Conservation (phyloP, 306 rosid species). For the Quercus rubra region DNA sequence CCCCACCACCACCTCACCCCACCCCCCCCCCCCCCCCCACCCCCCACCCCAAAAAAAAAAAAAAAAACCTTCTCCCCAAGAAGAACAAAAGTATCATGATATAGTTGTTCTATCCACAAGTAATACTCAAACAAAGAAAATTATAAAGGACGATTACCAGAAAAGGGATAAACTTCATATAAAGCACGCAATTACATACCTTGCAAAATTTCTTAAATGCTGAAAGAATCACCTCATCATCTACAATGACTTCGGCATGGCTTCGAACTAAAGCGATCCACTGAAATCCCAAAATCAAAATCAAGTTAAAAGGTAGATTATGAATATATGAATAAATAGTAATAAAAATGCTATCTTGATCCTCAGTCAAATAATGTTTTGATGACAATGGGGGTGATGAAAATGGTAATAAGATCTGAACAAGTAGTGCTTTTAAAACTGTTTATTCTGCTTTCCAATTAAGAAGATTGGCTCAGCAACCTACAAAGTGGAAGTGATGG, state of each 20-base stretch:
- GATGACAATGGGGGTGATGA: not conserved
- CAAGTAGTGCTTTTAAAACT: slow-evolving; percentile 2
- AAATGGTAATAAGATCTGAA: not conserved
- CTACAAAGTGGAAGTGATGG: not conserved
- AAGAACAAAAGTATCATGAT: not conserved
- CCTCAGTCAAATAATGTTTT: not conserved
- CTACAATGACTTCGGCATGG: slow-evolving; percentile 81
- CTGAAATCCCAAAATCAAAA: slow-evolving; percentile 53
- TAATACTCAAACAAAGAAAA: not conserved
- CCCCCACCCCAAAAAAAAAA: too few species aligned
- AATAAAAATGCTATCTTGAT: slow-evolving; percentile 10
- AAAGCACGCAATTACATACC: slow-evolving; percentile 40
- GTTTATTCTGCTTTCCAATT: slow-evolving; percentile 2
- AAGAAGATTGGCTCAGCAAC: not conserved
- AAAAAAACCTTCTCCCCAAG: not conserved
- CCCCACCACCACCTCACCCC: too few species aligned
- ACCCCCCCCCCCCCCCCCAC: too few species aligned
- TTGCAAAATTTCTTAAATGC: slow-evolving; percentile 66
- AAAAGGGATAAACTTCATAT: not conserved
- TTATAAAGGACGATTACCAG: not conserved
- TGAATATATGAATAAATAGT: slow-evolving; percentile 13
- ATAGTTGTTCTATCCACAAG: not conserved
- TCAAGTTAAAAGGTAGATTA: slow-evolving; percentile 22
- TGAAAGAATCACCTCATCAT: slow-evolving; percentile 61
- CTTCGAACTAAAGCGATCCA: slow-evolving; percentile 78